Conservation (phyloP, 306 rosid species). For the Echinosophora koreensis region DNA sequence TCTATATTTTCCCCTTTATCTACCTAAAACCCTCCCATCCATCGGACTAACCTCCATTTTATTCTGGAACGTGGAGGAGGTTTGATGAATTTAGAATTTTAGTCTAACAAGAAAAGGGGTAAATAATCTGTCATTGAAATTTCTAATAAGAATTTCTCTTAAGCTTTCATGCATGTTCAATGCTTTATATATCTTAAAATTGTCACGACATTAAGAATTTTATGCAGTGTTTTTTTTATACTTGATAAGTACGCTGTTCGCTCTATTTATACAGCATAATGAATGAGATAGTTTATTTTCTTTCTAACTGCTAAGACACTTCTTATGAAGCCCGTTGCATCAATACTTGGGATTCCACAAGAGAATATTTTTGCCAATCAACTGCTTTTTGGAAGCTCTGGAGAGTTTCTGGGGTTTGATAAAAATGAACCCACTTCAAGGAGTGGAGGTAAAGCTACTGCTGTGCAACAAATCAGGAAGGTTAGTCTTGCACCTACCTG, state of each 20-base stretch:
- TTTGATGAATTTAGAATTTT: conserved; percentile 21
- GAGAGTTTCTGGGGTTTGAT: conserved; percentile 92
- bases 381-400: conserved; percentile 80
- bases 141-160: neutral
- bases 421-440: conserved; percentile 85
- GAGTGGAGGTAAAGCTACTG: conserved; percentile 93
- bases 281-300: conserved; percentile 20
- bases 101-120: neutral
- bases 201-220: conserved; percentile 23
- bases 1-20: too few species aligned
- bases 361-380: conserved; percentile 87
- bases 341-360: conserved; percentile 74
- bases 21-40: neutral
- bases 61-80: conserved; percentile 9
- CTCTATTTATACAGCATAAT: conserved; percentile 22
- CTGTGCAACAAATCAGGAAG: conserved; percentile 85
- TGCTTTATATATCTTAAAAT: conserved; percentile 34
- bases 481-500: conserved; percentile 52
- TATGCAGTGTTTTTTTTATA: conserved; percentile 28
- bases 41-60: conserved; percentile 9
- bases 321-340: conserved; percentile 87
- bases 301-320: conserved; percentile 42
- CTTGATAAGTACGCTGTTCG: conserved; percentile 7
- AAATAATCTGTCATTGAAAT: conserved; percentile 4
- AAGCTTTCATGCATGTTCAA: neutral